A percentile compares a stretch with the other conserved stretches of the same genome.
Conservation (phyloP, 345 rosid genomes). For the Eucalyptus polyanthemos region DNA sequence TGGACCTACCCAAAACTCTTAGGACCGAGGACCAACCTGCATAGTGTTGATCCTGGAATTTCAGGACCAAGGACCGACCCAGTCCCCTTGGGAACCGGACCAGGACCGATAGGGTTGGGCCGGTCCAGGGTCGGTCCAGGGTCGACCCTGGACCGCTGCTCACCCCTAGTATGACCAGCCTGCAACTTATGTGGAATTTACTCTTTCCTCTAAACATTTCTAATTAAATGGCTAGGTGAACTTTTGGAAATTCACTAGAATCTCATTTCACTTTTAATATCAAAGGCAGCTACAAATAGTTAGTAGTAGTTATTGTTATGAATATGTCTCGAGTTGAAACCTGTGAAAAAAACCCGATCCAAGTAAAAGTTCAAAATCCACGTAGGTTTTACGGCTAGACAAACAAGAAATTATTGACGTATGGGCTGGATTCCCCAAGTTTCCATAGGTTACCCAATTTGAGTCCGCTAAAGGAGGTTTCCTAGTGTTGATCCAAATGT, state of each 20-base stretch:
- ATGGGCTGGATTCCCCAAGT: not conserved
- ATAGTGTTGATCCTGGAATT: too few relatives aligned
- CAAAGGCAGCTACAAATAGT: not conserved
- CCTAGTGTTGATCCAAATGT: not conserved
- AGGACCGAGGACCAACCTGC: too few relatives aligned
- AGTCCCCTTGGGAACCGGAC: too few relatives aligned
- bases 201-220: not conserved
- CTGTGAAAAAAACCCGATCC: accelerated
- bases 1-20: too few relatives aligned
- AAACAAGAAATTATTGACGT: not conserved
- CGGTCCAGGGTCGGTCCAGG: too few relatives aligned
- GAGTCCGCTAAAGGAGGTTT: not conserved
- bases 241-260: not conserved
- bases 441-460: not conserved
- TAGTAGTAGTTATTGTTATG: not conserved
- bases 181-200: not conserved
- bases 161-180: not conserved
- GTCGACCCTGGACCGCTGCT: too few relatives aligned
- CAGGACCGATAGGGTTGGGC: too few relatives aligned
- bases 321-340: not conserved
- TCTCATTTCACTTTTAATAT: not conserved
- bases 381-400: not conserved
- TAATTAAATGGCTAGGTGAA: not conserved
- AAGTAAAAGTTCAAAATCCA: not conserved
- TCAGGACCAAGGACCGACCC: too few relatives aligned